These are phyloP conservation scores for Populus ilicifolia DNA, from an alignment of 345 rosid genomes.

Conservation along the genomic window DNA sequence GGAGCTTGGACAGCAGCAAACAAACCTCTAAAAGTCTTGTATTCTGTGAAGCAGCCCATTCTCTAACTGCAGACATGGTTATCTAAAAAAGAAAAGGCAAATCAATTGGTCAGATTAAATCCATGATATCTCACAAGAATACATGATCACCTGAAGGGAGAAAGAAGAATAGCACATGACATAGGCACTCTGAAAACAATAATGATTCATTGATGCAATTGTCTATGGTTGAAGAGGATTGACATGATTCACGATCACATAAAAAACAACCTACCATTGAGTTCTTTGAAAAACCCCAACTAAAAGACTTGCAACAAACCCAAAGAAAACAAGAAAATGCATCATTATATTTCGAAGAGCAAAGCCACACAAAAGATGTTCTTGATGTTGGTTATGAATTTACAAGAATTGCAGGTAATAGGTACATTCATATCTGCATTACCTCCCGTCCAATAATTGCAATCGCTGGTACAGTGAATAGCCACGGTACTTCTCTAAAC, in stretches of 20 bases:
- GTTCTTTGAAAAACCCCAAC: not conserved
- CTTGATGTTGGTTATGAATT: not conserved
- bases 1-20: not conserved
- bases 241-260: not conserved
- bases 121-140: not conserved
- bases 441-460: conserved; percentile 98
- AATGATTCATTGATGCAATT: not conserved
- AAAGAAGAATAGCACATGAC: not conserved
- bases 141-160: not conserved
- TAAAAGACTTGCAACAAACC: not conserved
- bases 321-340: not conserved
- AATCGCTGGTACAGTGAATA: conserved; percentile 77
- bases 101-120: conserved; percentile 7
- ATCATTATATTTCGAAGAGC: not conserved
- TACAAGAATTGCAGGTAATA: not conserved
- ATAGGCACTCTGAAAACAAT: not conserved
- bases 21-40: conserved; percentile 74
- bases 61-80: conserved; percentile 98
- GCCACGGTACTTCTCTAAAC: conserved; percentile 71
- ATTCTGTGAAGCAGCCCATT: conserved; percentile 98
- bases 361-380: not conserved
- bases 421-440: conserved; percentile 9
- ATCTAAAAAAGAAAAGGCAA: conserved; percentile 49
- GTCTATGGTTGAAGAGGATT: not conserved
- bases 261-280: not conserved